Evolutionary conservation across 2,329 filamentous ascomycete species (phyloP).

Genomic region (Aureobasidium sp.): DNA sequence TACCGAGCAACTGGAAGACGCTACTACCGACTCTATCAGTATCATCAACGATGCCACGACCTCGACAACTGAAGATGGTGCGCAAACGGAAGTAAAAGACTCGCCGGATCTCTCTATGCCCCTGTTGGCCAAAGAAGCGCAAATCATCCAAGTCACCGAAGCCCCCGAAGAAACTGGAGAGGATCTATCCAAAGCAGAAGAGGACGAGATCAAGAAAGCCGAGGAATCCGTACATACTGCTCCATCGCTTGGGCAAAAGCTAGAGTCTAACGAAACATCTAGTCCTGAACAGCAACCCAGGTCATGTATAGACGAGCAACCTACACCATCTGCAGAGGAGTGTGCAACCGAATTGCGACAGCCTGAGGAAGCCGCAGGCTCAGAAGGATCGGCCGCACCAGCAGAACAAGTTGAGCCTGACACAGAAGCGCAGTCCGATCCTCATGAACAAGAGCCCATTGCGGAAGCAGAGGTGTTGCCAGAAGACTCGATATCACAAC

Average conservation of each 20-base stretch:
- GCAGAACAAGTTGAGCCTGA: conserved; percentile 2
- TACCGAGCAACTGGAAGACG: background rate
- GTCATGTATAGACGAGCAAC: background rate
- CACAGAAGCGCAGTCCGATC: background rate
- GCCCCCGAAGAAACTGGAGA: background rate
- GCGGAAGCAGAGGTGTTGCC: background rate
- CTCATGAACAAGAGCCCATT: background rate
- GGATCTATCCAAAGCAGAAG: background rate
- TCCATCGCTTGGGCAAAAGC: background rate
- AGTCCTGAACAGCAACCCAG: background rate
- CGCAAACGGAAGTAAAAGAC: background rate
- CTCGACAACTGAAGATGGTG: background rate
- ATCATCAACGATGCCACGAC: background rate
- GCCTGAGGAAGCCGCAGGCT: background rate
- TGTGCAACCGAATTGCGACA: background rate
- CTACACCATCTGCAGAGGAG: background rate
- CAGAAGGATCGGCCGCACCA: background rate
- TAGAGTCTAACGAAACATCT: background rate
- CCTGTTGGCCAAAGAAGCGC: background rate
- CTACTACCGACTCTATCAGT: background rate
- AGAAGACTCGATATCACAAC: background rate
- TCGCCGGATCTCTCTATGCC: background rate
- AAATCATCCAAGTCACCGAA: background rate
- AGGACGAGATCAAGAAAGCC: background rate
- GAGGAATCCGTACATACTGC: background rate